Evolutionary conservation across 2,329 filamentous ascomycete species (phyloP).

Genomic region (Hysterium pulicare): DNA sequence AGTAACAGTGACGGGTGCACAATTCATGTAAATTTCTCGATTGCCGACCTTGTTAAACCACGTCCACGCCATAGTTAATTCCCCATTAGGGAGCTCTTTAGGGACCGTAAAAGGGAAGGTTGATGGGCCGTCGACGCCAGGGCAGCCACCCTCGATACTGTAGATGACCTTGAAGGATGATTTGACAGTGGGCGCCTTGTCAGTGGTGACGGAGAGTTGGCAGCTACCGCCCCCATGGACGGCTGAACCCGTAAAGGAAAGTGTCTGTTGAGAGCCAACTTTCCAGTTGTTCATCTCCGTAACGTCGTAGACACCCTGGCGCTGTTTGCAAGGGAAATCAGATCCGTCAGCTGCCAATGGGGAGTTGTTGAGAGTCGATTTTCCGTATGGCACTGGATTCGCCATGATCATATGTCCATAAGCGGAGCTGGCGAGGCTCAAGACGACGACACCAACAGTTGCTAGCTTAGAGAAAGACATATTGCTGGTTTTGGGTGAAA

Average conservation of each 20-base stretch:
- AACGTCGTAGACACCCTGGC: constrained; percentile 36
- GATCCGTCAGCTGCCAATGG: constrained; percentile 59
- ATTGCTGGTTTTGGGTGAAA: not conserved
- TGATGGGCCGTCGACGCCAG: constrained; percentile 45
- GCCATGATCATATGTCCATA: constrained; percentile 74
- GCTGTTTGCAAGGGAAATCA: constrained; percentile 78
- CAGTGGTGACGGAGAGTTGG: constrained; percentile 78
- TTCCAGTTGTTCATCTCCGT: constrained; percentile 57
- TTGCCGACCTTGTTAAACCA: constrained; percentile 90
- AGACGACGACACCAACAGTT: not conserved
- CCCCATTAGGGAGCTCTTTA: constrained; percentile 66
- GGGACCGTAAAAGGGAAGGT: constrained; percentile 72
- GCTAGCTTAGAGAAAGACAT: not conserved
- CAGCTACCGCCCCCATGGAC: constrained; percentile 89
- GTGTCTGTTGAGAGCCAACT: constrained; percentile 58
- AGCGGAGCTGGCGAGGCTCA: constrained; percentile 48
- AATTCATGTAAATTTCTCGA: constrained; percentile 97
- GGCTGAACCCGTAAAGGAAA: constrained; percentile 69
- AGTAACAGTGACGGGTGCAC: constrained; percentile 67
- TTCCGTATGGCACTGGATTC: constrained; percentile 63
- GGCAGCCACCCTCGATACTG: constrained; percentile 82
- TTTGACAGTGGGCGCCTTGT: constrained; percentile 62
- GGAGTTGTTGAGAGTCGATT: constrained; percentile 53
- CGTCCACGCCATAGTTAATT: constrained; percentile 79
- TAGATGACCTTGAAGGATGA: constrained; percentile 85